phyloP scores from a whole-genome alignment of 371 early-diverging fungal species.

The Lichtheimia hyalospora region DNA sequence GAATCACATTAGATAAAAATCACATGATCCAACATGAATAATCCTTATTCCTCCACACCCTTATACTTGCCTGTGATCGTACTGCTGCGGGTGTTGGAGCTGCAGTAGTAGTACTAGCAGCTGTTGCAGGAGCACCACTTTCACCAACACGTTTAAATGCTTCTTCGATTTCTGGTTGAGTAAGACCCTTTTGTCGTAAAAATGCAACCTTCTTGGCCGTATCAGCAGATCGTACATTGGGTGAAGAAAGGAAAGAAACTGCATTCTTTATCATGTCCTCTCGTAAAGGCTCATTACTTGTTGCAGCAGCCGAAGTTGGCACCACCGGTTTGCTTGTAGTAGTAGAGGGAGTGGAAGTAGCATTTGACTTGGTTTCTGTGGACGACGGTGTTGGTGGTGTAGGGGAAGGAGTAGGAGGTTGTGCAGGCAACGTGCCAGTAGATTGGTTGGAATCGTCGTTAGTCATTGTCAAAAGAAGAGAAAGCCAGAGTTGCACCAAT shows the following conservation, averaged over 20 bases:
- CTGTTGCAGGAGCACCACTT: not conserved
- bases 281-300: slow-evolving; percentile 28
- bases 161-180: slow-evolving; percentile 57
- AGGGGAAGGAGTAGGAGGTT: not conserved
- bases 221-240: slow-evolving; percentile 58
- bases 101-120: not conserved
- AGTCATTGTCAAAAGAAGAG: slow-evolving; percentile 3
- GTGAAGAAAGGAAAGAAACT: slow-evolving; percentile 57
- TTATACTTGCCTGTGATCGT: not conserved
- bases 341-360: slow-evolving; percentile 1
- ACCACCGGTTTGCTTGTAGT: slow-evolving; percentile 21
- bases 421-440: not conserved
- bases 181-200: slow-evolving; percentile 62
- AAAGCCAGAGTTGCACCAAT: too few species aligned
- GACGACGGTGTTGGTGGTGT: not conserved
- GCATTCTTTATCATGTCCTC: slow-evolving; percentile 61
- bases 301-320: not conserved
- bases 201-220: slow-evolving; percentile 61
- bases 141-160: slow-evolving; percentile 45
- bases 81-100: slow-evolving; percentile 2
- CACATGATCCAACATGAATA: too few species aligned
- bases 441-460: slow-evolving; percentile 7
- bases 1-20: too few species aligned
- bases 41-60: too few species aligned
- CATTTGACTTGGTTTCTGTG: not conserved